These are phyloP conservation scores for Phytophthora sansomeana DNA, from an alignment of 352 stramenopile species.

Conservation along the genomic window DNA sequence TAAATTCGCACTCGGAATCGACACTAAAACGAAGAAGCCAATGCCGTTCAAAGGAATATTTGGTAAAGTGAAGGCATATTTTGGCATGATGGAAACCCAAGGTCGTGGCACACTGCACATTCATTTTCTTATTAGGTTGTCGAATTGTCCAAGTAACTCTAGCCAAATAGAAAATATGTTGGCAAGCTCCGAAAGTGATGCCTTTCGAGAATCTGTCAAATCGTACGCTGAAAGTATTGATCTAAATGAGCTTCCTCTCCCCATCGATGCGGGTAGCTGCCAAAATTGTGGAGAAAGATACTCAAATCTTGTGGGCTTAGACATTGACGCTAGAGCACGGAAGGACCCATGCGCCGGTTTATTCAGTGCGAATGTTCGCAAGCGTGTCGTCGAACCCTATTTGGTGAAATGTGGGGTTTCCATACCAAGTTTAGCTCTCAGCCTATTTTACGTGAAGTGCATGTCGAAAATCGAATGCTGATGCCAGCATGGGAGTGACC, in stretches of 20 bases:
- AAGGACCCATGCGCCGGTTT: constrained; percentile 3
- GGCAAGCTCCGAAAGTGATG: background rate
- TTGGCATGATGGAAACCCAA: constrained; percentile 13
- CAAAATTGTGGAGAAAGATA: background rate
- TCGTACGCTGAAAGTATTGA: background rate
- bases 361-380: background rate
- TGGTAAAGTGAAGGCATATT: constrained; percentile 3
- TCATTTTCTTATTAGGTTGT: constrained; percentile 6
- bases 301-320: background rate
- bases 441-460: background rate
- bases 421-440: constrained; percentile 8
- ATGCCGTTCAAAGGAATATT: constrained; percentile 1
- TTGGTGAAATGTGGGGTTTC: background rate
- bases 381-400: background rate
- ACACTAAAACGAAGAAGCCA: constrained; percentile 5
- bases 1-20: constrained; percentile 4
- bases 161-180: background rate
- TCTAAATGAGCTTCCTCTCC: background rate
- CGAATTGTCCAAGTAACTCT: constrained; percentile 1
- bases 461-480: background rate
- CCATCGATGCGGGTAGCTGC: background rate
- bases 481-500: constrained; percentile 2
- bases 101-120: constrained; percentile 3
- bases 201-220: constrained; percentile 1
- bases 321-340: background rate